Conservation (phyloP, 331 rosid genomes). For the Quercus phellos region DNA sequence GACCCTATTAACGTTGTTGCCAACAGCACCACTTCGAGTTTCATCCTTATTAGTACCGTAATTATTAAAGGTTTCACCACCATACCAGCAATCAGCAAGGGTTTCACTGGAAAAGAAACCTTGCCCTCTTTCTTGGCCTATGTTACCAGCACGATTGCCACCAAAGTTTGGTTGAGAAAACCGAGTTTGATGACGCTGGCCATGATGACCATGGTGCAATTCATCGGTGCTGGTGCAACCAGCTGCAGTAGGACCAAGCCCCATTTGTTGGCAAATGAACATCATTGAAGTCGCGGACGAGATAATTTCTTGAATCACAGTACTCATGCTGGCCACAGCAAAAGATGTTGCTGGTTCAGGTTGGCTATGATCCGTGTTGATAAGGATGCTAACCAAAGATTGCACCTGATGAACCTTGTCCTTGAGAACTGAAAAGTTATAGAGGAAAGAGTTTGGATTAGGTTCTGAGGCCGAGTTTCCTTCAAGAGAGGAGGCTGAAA, state of each 20-base stretch:
- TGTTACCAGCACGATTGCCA: neutral
- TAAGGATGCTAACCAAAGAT: slow-evolving; percentile 38
- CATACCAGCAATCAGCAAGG: slow-evolving; percentile 44
- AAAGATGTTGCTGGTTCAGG: slow-evolving; percentile 39
- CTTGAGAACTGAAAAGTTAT: slow-evolving; percentile 60
- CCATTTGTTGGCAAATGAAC: slow-evolving; percentile 64
- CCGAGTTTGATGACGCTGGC: neutral
- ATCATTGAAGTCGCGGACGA: slow-evolving; percentile 70
- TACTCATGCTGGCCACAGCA: slow-evolving; percentile 46
- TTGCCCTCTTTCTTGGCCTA: slow-evolving; percentile 23
- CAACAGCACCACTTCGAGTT: slow-evolving; percentile 17
- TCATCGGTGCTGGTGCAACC: slow-evolving; percentile 26
- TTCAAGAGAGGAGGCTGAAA: slow-evolving; percentile 26
- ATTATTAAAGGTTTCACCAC: slow-evolving; percentile 27
- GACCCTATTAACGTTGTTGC: slow-evolving; percentile 14
- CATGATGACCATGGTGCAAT: slow-evolving; percentile 7
- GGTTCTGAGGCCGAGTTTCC: slow-evolving; percentile 24
- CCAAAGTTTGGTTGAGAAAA: slow-evolving; percentile 11
- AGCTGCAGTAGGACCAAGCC: slow-evolving; percentile 30
- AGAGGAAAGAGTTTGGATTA: slow-evolving; percentile 44
- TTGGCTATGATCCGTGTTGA: slow-evolving; percentile 35
- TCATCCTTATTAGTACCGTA: slow-evolving; percentile 17
- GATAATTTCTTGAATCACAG: slow-evolving; percentile 68
- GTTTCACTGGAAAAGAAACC: slow-evolving; percentile 30
- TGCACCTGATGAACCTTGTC: slow-evolving; percentile 61